Evolutionary conservation across 805 yeast species (phyloP), one percentile per base, ranked within the genome.

Genomic region (Candida ipomoeae): DNA sequence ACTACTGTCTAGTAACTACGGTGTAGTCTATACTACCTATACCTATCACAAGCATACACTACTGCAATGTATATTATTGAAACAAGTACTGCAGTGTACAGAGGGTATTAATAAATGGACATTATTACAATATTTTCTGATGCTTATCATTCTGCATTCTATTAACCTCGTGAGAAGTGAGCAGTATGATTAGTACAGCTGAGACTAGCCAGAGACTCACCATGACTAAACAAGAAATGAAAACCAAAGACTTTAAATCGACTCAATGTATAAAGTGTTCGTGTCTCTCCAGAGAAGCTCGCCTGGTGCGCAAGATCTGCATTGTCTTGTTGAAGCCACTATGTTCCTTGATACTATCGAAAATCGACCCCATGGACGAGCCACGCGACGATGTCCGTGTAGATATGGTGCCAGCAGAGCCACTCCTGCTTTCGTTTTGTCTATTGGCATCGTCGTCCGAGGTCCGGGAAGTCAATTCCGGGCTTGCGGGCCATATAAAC

Each of bases 341-440:
- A 52, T 58, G 60, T 44, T 67, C 72, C 55, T 62, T 63, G 39
- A 68, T 53, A 17, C 57, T 57, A 38, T 68, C 71, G 54, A 68
- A 63, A 11, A 68, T 56, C 10, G 64, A 60, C 6, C 71, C 70
- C 10, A 68, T 55, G 3, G 70, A 65, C 26, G 63, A 60, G n/a
- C 70, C 69, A n/a, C 72, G 58, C 1, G 58, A 50, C 5, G 60
- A 51, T 2, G 62, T 51, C 26, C 55, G 50, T n/a, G 54, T 48
- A 21, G 51, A 49, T 20, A 46, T 38, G 11, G 55, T 42, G 10
- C 57, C 57, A 5, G 61, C 53, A 3, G 58, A 52, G 23, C 48
- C 51, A 21, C 48, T 44, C 31, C 56, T 29, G 48, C 58, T 52
- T 21, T 11, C 29, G 29, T 26, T 26, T 26, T 26, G 37, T 6